Conservation (phyloP, 192 early-diverging fungal genomes). For the Phlyctochytrium bullatum region DNA sequence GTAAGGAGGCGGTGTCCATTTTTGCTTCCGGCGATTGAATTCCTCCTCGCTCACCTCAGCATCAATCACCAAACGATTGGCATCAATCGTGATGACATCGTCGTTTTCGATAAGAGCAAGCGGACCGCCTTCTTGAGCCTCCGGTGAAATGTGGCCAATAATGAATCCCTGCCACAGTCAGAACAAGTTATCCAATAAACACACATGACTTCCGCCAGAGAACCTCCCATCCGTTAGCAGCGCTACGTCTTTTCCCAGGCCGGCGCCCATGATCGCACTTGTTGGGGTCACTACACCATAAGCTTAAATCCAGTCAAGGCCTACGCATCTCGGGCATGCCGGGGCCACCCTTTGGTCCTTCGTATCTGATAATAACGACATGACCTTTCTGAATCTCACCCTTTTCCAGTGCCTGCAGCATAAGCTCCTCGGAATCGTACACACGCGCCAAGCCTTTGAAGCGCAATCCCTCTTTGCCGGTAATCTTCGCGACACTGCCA, state of each 20-base stretch:
- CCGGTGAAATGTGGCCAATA: conserved; percentile 98
- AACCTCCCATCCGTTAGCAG: conserved; percentile 98
- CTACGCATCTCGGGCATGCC: conserved; percentile 99
- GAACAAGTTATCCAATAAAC: conserved; percentile 11
- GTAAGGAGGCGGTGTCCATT: conserved; percentile 82
- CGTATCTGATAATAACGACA: conserved; percentile 93
- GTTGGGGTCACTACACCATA: conserved; percentile 78
- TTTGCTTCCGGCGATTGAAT: conserved; percentile 62
- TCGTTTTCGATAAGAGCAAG: conserved; percentile 89
- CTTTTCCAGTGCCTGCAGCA: conserved; percentile 85
- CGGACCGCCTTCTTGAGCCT: conserved; percentile 96
- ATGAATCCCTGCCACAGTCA: conserved; percentile 77
- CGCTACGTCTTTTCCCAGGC: conserved; percentile 95
- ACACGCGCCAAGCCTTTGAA: conserved; percentile 89
- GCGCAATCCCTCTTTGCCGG: conserved; percentile 94
- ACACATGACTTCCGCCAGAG: conserved; percentile 90
- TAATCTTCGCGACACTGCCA: conserved; percentile 98
- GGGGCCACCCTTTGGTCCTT: conserved; percentile 96
- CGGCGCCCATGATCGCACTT: conserved; percentile 98
- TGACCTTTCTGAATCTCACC: conserved; percentile 89
- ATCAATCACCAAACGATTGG: conserved; percentile 71
- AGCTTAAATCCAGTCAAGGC: conserved; percentile 12
- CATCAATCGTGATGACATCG: conserved; percentile 88
- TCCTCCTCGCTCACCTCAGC: conserved; percentile 77
- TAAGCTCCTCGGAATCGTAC: conserved; percentile 89